Base-by-base conservation (phyloP, 1,284 basidiomycete species). In the Termitomyces sp. region DNA sequence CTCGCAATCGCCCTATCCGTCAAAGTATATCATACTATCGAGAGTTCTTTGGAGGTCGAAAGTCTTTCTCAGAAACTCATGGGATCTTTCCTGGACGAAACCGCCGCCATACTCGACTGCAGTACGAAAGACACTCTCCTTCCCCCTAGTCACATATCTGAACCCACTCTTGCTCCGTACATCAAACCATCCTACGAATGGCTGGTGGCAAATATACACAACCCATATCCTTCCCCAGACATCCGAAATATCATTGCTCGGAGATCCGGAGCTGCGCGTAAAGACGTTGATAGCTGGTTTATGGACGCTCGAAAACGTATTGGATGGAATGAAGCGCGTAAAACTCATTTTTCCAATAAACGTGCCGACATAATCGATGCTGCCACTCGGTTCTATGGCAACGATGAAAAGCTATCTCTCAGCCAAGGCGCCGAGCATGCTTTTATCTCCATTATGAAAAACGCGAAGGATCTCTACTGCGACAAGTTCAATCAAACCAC, bases 241-340 rank as follows among this genome's bases (percentile, higher is more conserved):
- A 24, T 65, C 0, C 72, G 73, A 31, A 54, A 60, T 8, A 37
- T 41, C 0, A 62, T 80, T 7, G 61, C 71, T 0, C 45, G 35
- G 0, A 48, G 47, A 0, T 58, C 69, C 0, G 57, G 61, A 1
- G 64, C 57, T 1, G 18, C 66, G 0, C 11, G 67, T 0, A 66
- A 68, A 16, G 64, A 73, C 1, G 60, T 83, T 35, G 72, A 73
- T 33, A 62, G 64, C 0, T 82, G 80, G 81, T 82, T 83, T 44
- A 60, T 68, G 28, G 74, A 75, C 14, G 64, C 64, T 0, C 70
- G 80, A 1, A 72, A 73, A 14, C 70, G 78, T 0, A 81, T 81
- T 0, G 80, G 79, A 0, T 83, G 80, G 81, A 78, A 73, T 3
- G 34, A 53, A 0, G 54, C 81, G 0, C 70, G 72, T 0, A 73